These are phyloP conservation scores for Cutaneotrichosporon cavernicola DNA, from an alignment of 1,284 basidiomycete species.

Conservation along the genomic window DNA sequence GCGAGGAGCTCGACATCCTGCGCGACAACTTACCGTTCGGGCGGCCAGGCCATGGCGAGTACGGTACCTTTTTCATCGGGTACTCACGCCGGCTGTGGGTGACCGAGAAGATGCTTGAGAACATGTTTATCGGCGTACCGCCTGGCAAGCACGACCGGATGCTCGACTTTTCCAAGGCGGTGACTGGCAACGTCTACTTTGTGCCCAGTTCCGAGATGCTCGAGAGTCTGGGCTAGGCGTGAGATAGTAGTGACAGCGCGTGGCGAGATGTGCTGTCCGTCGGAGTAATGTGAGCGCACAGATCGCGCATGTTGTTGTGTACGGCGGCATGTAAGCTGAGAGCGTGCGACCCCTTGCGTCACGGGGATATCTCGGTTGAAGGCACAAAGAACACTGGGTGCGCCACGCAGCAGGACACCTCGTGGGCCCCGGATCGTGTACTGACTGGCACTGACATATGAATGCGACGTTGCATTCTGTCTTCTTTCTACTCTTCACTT, in stretches of 20 bases:
- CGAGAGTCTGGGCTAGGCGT: not conserved
- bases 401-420: not conserved
- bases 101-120: conserved; percentile 25
- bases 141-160: conserved; percentile 23
- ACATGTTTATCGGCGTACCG: conserved; percentile 27
- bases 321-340: not conserved
- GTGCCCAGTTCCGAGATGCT: conserved; percentile 19
- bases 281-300: not conserved
- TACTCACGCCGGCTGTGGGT: conserved; percentile 25
- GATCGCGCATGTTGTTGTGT: not conserved
- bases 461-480: not conserved
- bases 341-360: not conserved
- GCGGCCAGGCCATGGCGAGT: conserved; percentile 18
- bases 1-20: conserved; percentile 24
- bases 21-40: conserved; percentile 31
- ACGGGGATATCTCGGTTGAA: not conserved
- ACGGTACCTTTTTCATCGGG: conserved; percentile 27
- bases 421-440: not conserved
- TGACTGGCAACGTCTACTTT: conserved; percentile 22
- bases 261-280: not conserved
- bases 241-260: not conserved
- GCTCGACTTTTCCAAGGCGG: conserved; percentile 22
- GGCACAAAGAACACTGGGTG: not conserved
- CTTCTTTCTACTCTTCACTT: not conserved
- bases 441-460: not conserved